A percentile compares a stretch with the other conserved stretches of the same genome.
These are phyloP conservation scores for Hymenoscyphus scutula DNA, from an alignment of 2,329 filamentous ascomycete species.

Conservation along the genomic window DNA sequence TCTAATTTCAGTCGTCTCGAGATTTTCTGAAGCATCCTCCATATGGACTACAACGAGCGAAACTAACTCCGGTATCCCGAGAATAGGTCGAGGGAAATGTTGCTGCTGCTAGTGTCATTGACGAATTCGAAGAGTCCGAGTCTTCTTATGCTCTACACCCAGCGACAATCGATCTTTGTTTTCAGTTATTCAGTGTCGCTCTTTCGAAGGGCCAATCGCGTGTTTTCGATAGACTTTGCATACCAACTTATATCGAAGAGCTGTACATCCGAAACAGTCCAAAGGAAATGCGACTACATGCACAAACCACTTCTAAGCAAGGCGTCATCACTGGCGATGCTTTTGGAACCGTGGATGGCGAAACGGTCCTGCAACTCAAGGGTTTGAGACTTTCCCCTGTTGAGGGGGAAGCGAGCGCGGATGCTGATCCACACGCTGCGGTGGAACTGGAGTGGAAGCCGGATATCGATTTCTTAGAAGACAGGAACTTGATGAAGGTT, in stretches of 20 bases:
- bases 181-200: slow-evolving; percentile 21
- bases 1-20: too few relatives aligned
- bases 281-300: neutral
- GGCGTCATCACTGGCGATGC: slow-evolving; percentile 9
- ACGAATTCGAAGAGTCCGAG: slow-evolving; percentile 7
- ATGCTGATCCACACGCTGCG: slow-evolving; percentile 17
- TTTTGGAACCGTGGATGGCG: slow-evolving; percentile 3
- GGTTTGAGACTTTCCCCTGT: slow-evolving; percentile 13
- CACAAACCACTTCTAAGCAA: slow-evolving; percentile 2
- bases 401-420: slow-evolving; percentile 4
- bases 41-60: too few relatives aligned
- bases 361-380: slow-evolving; percentile 5
- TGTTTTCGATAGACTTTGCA: slow-evolving; percentile 13
- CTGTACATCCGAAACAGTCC: slow-evolving; percentile 12
- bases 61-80: too few relatives aligned
- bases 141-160: slow-evolving; percentile 20
- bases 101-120: neutral
- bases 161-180: slow-evolving; percentile 17
- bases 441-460: slow-evolving; percentile 22
- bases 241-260: slow-evolving; percentile 22
- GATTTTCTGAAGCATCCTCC: too few relatives aligned
- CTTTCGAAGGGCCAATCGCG: slow-evolving; percentile 16
- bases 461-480: slow-evolving; percentile 22
- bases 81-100: neutral
- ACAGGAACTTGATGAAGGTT: slow-evolving; percentile 14